These are phyloP conservation scores for Colletotrichum somersetense DNA, from an alignment of 2,329 filamentous ascomycete species.

Conservation along the genomic window DNA sequence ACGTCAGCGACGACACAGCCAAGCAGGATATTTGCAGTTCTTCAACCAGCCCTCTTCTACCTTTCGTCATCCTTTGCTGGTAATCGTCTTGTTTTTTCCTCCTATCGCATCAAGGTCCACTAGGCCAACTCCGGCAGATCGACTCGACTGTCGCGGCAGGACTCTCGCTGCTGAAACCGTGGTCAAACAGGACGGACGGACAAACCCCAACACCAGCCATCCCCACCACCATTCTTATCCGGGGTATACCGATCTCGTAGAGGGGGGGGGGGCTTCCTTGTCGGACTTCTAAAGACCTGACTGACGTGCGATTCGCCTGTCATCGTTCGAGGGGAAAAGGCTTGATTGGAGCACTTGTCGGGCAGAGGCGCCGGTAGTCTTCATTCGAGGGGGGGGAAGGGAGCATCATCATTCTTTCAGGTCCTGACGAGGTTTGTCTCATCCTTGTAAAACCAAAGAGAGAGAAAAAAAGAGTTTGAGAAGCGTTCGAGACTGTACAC, in stretches of 20 bases:
- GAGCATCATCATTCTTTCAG: too few species aligned
- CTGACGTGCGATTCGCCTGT: constrained; percentile 1
- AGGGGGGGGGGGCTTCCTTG: constrained; percentile 16
- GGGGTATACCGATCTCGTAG: background rate
- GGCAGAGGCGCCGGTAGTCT: background rate
- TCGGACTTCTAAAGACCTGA: background rate
- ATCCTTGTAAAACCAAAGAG: background rate
- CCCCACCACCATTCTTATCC: background rate
- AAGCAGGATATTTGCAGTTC: too few species aligned
- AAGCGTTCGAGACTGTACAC: background rate
- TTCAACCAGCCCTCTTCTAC: background rate
- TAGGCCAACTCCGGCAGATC: constrained; percentile 17
- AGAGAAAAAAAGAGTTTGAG: background rate
- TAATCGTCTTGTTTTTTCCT: too few species aligned
- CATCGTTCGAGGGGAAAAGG: background rate
- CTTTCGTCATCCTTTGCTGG: background rate
- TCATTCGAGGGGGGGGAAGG: too few species aligned
- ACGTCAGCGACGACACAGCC: background rate
- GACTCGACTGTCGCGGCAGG: constrained; percentile 24
- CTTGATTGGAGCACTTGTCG: background rate
- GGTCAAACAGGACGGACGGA: constrained; percentile 33
- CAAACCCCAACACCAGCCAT: constrained; percentile 1
- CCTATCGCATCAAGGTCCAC: background rate
- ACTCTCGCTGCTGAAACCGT: constrained; percentile 36
- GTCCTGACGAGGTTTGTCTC: background rate